These are phyloP conservation scores for Prunus mira DNA, from an alignment of 306 rosid species.

Conservation along the genomic window DNA sequence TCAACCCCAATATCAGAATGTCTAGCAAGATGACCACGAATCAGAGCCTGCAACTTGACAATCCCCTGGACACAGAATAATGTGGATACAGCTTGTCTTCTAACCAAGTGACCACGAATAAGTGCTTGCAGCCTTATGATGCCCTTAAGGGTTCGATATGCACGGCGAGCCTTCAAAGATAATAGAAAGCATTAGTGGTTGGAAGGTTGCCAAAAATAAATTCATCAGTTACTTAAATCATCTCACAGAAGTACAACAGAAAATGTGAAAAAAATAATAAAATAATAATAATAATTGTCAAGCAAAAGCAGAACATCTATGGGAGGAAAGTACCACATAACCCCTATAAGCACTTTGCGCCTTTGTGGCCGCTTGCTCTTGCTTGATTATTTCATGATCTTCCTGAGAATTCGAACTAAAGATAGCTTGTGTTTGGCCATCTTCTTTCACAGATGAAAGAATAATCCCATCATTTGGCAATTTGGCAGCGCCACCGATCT, in stretches of 20 bases:
- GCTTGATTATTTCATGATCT: slow-evolving; percentile 35
- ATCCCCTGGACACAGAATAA: slow-evolving; percentile 33
- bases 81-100: slow-evolving; percentile 39
- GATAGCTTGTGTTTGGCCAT: slow-evolving; percentile 15
- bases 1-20: slow-evolving; percentile 2
- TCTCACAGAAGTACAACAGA: neutral
- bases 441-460: slow-evolving; percentile 25
- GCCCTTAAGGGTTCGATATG: slow-evolving; percentile 25
- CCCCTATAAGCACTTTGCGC: slow-evolving; percentile 75
- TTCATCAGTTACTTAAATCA: neutral
- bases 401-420: slow-evolving; percentile 32
- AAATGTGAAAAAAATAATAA: neutral
- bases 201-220: neutral
- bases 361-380: slow-evolving; percentile 53
- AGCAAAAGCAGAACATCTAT: neutral
- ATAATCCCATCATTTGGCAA: slow-evolving; percentile 29
- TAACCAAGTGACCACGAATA: slow-evolving; percentile 36
- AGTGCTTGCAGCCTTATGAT: slow-evolving; percentile 33
- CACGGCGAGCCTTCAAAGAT: slow-evolving; percentile 33
- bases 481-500: slow-evolving; percentile 34
- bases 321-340: slow-evolving; percentile 44
- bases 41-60: slow-evolving; percentile 32
- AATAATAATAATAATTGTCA: neutral
- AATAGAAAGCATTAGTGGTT: slow-evolving; percentile 1
- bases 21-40: slow-evolving; percentile 30